A percentile compares a stretch with the other conserved stretches of the same genome.
These are phyloP conservation scores for Zymoseptoria crescenta DNA, from an alignment of 2,329 filamentous ascomycete species.

Conservation along the genomic window DNA sequence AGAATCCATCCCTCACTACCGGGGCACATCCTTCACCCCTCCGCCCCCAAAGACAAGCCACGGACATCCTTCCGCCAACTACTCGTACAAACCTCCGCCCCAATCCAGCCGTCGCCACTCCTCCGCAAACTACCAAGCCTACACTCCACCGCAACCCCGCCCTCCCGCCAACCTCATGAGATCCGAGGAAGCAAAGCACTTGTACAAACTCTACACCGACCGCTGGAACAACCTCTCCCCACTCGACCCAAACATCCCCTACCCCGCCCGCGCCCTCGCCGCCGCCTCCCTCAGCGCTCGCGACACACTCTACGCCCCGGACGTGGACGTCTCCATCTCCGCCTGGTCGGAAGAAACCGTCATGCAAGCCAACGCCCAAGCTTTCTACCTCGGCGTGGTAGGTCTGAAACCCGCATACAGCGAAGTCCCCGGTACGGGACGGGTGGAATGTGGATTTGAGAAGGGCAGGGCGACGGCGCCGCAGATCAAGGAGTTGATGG, in stretches of 20 bases:
- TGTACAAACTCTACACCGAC: slow-evolving; percentile 24
- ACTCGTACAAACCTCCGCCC: slow-evolving; percentile 1
- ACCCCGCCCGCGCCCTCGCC: slow-evolving; percentile 24
- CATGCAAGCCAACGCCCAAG: slow-evolving; percentile 28
- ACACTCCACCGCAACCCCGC: slow-evolving; percentile 12
- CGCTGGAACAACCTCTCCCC: slow-evolving; percentile 22
- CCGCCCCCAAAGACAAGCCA: background rate
- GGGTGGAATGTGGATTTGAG: slow-evolving; percentile 22
- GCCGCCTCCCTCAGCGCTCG: slow-evolving; percentile 17
- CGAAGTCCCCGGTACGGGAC: slow-evolving; percentile 14
- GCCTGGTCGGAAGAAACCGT: slow-evolving; percentile 27
- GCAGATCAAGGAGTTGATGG: slow-evolving; percentile 21
- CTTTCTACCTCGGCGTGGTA: slow-evolving; percentile 25
- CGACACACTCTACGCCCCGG: slow-evolving; percentile 22
- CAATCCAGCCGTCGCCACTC: background rate
- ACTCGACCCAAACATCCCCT: slow-evolving; percentile 23
- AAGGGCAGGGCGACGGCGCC: slow-evolving; percentile 10
- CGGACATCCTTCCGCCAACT: background rate
- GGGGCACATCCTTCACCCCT: background rate
- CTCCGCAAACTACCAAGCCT: slow-evolving; percentile 5
- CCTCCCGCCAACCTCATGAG: slow-evolving; percentile 18
- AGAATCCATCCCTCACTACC: background rate
- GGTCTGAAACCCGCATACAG: slow-evolving; percentile 20
- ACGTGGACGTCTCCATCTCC: slow-evolving; percentile 12
- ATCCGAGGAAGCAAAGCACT: slow-evolving; percentile 21